Base-by-base conservation (phyloP, 2,329 filamentous ascomycete genomes). In the Fusarium cicatricum region DNA sequence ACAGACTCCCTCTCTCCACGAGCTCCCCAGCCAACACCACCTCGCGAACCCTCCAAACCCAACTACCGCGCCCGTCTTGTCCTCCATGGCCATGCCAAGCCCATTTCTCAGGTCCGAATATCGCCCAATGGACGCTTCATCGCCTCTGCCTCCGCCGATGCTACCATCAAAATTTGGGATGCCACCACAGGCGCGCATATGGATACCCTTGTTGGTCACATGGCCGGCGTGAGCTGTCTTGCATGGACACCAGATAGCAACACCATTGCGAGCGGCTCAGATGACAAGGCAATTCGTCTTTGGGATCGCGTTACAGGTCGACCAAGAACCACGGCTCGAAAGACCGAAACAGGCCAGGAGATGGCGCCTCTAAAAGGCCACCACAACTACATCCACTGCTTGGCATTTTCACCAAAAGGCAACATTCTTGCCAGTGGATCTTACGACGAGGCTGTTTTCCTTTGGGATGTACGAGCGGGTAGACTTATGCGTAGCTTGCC, bases 371-470 rank as follows among this genome's bases (percentile, higher is more conserved):
- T 98, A 63, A 82, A 90, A 19, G 94, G 95, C 3, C 95, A 99
- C 70, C 92, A 97, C 74, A 98, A 96, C 75, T 98, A 98, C 75
- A 89, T 99, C 28, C 97, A 96, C 76, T 92, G 90, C 44, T 81
- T 99, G 29, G 92, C 93, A 6, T 98, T 98, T 74, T 94, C 91
- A n/a, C 95, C 95, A 2, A 98, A 97, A 74, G 95, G 95, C 19
- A 99, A 99, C 71, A 97, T 98, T 71, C 84, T 99, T 29, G 95
- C 93, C 14, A 96, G 91, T 64, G 95, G 95, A 11, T 96, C 91
- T 62, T 98, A 97, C 75, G 95, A 99, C 66, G 95, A 99, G 78
- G 95, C 95, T 5, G 92, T 99, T 0, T 97, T 97, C 63, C 77
- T 99, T 5, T 99, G 95, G 95, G 95, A 99, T 74, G 91, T 98